Evolutionary conservation across 352 stramenopile species (phyloP), one percentile per base, ranked within the genome.

Genomic region (Phytopythium helicoides): DNA sequence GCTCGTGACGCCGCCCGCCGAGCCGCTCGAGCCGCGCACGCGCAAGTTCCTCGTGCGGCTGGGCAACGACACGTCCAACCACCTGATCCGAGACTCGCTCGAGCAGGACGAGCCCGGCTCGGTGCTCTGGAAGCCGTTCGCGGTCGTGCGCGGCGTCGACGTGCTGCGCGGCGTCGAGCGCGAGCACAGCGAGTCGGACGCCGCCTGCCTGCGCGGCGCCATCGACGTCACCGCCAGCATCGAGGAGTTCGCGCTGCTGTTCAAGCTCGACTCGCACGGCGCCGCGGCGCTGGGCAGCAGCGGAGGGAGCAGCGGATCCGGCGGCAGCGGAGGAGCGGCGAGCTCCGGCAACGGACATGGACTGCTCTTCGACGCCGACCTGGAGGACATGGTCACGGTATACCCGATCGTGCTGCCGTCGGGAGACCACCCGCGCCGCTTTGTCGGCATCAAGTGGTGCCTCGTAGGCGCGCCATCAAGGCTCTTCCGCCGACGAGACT

Each of bases 361-460:
- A 9, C 57, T 94, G 54, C 63, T 91, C 8, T 94, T 92, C 34
- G 89, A 92, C 38, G 73, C 73, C 4, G 81, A 94, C 48, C 52
- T 94, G 47, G 47, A 89, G 33, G 80, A 90, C 47, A 80, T 82
- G 49, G 49, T 69, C 3, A 90, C 81, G 49, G 60, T 94, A 28
- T 92, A 92, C 65, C 72, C 81, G 38, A 57, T 94, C 19, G 79
- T 91, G 38, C 60, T 73, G 45, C 81, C 84, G 8, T 90, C 78
- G 1, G 79, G 76, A 5, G 71, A 86, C 35, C 77, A 92, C 52
- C 84, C 84, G 39, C 66, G 83, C 1, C 65, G 81, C 31, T 91
- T 89, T 58, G 81, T 92, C 15, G 84, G 78, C 35, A 78, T 92
- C 57, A 90, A 94, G 62, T 92, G 82, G 84, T 86, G 73, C 7